A percentile compares a stretch with the other conserved stretches of the same genome.
Conservation (phyloP, 495 filamentous ascomycete genomes). For the Podospora anserina region DNA sequence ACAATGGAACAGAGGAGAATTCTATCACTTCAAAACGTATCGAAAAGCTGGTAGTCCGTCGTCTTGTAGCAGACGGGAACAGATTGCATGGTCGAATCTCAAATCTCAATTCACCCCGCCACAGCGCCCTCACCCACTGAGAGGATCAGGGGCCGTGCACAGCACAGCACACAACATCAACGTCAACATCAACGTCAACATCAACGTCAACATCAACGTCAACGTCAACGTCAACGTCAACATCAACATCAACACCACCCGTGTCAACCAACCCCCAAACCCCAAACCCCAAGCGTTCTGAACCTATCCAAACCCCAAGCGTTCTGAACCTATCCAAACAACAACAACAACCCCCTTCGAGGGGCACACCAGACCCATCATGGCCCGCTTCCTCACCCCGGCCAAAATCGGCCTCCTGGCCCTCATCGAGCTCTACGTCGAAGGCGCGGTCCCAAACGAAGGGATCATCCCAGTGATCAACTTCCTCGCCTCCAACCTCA, state of each 20-base stretch:
- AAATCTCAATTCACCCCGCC: background rate
- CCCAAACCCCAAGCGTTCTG: background rate
- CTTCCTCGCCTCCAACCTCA: constrained; percentile 74
- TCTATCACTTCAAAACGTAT: background rate
- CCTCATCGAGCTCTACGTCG: constrained; percentile 75
- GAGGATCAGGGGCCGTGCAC: background rate
- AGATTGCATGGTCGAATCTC: background rate
- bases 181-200: background rate
- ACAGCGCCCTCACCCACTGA: background rate
- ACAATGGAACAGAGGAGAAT: background rate
- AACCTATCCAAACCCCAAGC: background rate
- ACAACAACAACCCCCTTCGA: background rate
- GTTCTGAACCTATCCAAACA: background rate
- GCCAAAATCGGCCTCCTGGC: constrained; percentile 79
- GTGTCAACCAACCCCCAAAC: no score
- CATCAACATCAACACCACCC: background rate
- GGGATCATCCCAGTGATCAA: constrained; percentile 80
- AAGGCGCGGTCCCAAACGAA: constrained; percentile 67
- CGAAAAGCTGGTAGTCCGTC: no score
- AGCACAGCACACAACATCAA: background rate
- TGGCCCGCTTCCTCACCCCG: constrained; percentile 81
- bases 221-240: background rate
- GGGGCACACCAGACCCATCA: constrained; percentile 31
- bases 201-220: background rate
- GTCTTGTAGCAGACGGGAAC: no score